phyloP scores from a whole-genome alignment of 495 filamentous ascomycete species.

The Tuber aestivum region DNA sequence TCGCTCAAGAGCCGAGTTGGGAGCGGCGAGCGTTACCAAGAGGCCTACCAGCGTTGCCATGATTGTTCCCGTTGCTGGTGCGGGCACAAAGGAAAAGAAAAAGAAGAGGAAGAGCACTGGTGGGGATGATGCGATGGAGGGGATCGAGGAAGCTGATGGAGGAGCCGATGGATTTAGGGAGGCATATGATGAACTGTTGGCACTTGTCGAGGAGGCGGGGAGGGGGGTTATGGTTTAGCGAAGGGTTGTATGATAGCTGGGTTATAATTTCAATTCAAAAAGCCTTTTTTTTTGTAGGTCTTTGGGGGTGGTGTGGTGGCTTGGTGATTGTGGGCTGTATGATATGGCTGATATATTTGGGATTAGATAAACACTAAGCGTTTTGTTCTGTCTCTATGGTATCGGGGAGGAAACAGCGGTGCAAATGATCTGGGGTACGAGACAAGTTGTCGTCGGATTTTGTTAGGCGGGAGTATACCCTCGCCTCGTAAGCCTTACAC shows the following conservation, averaged over 20 bases:
- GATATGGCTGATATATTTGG: not conserved
- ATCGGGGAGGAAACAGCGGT: not conserved
- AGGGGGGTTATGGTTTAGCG: constrained; percentile 49
- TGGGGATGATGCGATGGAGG: constrained; percentile 47
- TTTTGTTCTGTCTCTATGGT: not conserved
- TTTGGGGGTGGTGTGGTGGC: not conserved
- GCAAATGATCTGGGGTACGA: not conserved
- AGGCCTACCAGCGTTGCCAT: constrained; percentile 91
- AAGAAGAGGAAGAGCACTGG: constrained; percentile 54
- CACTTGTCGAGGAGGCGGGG: constrained; percentile 66
- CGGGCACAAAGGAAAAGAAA: constrained; percentile 47
- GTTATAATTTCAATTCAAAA: not conserved
- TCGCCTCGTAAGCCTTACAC: not conserved
- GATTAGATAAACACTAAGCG: not conserved
- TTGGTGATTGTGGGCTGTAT: not conserved
- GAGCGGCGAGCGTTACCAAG: constrained; percentile 85
- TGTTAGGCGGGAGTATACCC: not conserved
- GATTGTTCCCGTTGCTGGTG: constrained; percentile 51
- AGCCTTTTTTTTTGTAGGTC: not conserved
- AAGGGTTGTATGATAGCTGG: not conserved
- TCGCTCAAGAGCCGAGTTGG: constrained; percentile 77
- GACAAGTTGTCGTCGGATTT: not conserved
- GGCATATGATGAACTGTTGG: constrained; percentile 64
- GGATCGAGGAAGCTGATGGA: constrained; percentile 48
- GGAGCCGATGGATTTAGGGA: constrained; percentile 63